Conservation (phyloP, 495 filamentous ascomycete species). For the Astrocystis sublimbata region DNA sequence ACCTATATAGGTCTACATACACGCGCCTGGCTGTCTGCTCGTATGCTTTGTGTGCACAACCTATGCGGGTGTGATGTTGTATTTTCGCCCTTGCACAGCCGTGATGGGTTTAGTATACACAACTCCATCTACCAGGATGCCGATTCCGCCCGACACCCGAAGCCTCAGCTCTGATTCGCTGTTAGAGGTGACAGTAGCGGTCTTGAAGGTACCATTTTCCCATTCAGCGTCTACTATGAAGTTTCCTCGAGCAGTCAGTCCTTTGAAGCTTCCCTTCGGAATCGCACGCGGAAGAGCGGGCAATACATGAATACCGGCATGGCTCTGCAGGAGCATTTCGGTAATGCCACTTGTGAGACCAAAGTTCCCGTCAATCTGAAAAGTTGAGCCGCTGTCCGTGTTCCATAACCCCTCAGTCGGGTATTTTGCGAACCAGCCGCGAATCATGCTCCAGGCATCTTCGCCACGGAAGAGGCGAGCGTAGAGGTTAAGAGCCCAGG, state of each 20-base stretch:
- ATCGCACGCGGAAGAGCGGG: slow-evolving; percentile 46
- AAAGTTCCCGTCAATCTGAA: slow-evolving; percentile 31
- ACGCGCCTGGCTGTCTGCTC: too few species aligned
- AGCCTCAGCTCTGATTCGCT: slow-evolving; percentile 8
- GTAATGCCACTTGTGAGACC: slow-evolving; percentile 49
- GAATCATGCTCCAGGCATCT: slow-evolving; percentile 38
- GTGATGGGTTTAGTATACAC: slow-evolving; percentile 9
- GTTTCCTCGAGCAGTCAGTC: slow-evolving; percentile 43
- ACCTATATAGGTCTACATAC: too few species aligned
- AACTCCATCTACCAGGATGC: slow-evolving; percentile 14
- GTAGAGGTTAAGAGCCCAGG: slow-evolving; percentile 37
- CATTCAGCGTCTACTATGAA: slow-evolving; percentile 46
- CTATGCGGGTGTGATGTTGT: slow-evolving; percentile 13
- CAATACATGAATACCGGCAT: slow-evolving; percentile 40
- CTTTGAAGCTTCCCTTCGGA: slow-evolving; percentile 36
- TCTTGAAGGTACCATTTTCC: slow-evolving; percentile 19
- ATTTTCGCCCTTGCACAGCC: slow-evolving; percentile 11
- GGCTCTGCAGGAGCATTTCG: slow-evolving; percentile 55
- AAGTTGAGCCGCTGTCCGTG: slow-evolving; percentile 40
- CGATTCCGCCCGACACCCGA: slow-evolving; percentile 11
- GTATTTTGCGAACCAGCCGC: slow-evolving; percentile 40
- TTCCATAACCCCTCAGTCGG: slow-evolving; percentile 47
- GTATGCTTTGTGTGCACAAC: too few species aligned
- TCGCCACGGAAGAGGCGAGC: slow-evolving; percentile 45
- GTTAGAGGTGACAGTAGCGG: slow-evolving; percentile 4